Evolutionary conservation across 352 stramenopile genomes (phyloP).

Genomic region (Albugo candida): DNA sequence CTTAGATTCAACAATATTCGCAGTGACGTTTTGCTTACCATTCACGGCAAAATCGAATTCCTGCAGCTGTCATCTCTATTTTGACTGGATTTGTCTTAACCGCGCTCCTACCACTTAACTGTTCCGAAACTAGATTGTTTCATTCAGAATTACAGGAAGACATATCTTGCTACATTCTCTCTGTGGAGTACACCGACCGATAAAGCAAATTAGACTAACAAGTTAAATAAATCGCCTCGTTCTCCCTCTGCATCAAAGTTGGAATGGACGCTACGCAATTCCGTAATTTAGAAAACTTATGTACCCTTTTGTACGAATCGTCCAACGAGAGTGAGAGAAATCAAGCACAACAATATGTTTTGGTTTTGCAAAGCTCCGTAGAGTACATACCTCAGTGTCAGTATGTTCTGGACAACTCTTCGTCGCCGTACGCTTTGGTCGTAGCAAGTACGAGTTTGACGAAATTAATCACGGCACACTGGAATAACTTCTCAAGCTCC

Average conservation of each 20-base stretch:
- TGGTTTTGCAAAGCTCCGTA: constrained; percentile 78
- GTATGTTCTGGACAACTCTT: constrained; percentile 95
- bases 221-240: no score
- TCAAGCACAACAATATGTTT: constrained; percentile 64
- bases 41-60: constrained; percentile 78
- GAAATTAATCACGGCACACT: constrained; percentile 95
- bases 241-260: no score
- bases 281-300: constrained; percentile 59
- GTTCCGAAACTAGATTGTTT: no score
- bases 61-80: constrained; percentile 22
- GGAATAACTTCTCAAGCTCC: constrained; percentile 79
- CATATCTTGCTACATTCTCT: no score
- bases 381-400: constrained; percentile 98
- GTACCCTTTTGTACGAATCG: constrained; percentile 59
- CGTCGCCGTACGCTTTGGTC: constrained; percentile 89
- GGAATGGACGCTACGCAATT: constrained; percentile 61
- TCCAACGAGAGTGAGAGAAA: constrained; percentile 44
- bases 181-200: no score
- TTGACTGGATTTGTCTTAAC: background rate
- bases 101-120: no score
- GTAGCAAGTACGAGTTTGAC: constrained; percentile 92
- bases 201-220: no score
- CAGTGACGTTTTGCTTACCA: constrained; percentile 26
- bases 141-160: no score
- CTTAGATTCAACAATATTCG: background rate